Evolutionary conservation across 768 basidiomycete genomes (phyloP).

Genomic region (Boletales sp.): DNA sequence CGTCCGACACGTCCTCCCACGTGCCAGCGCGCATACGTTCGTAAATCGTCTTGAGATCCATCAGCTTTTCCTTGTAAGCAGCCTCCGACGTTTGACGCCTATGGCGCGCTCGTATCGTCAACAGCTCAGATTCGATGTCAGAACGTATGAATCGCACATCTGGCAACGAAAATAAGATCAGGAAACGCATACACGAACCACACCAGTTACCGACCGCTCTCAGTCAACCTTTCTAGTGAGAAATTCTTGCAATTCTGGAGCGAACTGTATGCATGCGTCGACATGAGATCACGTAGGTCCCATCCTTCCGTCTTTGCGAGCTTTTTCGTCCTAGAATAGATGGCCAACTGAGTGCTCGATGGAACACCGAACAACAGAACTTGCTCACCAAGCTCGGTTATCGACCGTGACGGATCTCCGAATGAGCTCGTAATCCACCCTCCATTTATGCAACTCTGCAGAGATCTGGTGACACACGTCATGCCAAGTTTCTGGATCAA

Average conservation of each 20-base stretch:
- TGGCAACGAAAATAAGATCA: neutral
- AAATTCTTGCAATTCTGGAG: conserved; percentile 37
- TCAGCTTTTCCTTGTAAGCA: conserved; percentile 23
- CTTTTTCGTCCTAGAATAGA: conserved; percentile 29
- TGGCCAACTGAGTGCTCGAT: too few relatives aligned
- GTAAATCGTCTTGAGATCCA: conserved; percentile 42
- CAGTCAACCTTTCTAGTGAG: conserved; percentile 37
- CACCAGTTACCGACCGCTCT: conserved; percentile 32
- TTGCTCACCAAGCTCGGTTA: conserved; percentile 17
- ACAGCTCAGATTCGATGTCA: conserved; percentile 29
- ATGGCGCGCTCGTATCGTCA: conserved; percentile 21
- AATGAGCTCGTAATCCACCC: conserved; percentile 11
- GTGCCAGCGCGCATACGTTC: conserved; percentile 40
- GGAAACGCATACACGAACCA: neutral
- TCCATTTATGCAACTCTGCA: conserved; percentile 27
- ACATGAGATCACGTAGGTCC: conserved; percentile 39
- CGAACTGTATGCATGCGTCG: conserved; percentile 36
- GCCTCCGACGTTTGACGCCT: conserved; percentile 27
- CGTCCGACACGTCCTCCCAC: neutral
- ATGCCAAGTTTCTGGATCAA: neutral
- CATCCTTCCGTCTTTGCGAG: conserved; percentile 43
- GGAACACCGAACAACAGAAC: too few relatives aligned
- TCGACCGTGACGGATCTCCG: neutral
- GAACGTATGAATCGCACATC: conserved; percentile 17
- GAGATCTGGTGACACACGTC: conserved; percentile 15